phyloP scores from a whole-genome alignment of 257 asterid genomes.

The Forsythia viridissima region DNA sequence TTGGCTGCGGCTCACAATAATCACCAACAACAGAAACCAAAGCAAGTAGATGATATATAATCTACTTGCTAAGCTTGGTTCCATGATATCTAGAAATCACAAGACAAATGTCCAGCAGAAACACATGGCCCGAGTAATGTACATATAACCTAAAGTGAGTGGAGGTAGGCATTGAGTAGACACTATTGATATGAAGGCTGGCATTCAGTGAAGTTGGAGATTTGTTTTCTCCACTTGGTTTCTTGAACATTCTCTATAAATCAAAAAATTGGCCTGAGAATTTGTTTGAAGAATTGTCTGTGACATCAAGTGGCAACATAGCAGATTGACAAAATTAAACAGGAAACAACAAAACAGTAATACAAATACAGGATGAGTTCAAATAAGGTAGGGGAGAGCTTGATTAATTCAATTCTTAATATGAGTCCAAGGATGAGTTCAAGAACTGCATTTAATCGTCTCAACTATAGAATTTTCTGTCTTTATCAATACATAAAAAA shows the following conservation, averaged over 20 bases:
- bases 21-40: conserved; percentile 35
- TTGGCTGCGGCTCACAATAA: conserved; percentile 65
- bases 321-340: not conserved
- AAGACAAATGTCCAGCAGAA: not conserved
- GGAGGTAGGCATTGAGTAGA: not conserved
- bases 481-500: not conserved
- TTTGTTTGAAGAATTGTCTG: not conserved
- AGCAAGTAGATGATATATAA: conserved; percentile 34
- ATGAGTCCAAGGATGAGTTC: not conserved
- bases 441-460: not conserved
- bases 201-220: not conserved
- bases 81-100: too few species aligned
- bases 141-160: not conserved
- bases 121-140: not conserved
- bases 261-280: not conserved
- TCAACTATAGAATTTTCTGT: not conserved
- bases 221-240: not conserved
- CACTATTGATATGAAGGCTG: not conserved
- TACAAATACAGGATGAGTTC: too few species aligned
- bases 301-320: not conserved
- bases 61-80: too few species aligned
- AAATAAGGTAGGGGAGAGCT: too few species aligned
- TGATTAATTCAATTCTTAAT: too few species aligned
- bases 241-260: not conserved
- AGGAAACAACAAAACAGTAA: not conserved